phyloP scores from a whole-genome alignment of 2,329 filamentous ascomycete species.

The Stemphylium vesicarium region DNA sequence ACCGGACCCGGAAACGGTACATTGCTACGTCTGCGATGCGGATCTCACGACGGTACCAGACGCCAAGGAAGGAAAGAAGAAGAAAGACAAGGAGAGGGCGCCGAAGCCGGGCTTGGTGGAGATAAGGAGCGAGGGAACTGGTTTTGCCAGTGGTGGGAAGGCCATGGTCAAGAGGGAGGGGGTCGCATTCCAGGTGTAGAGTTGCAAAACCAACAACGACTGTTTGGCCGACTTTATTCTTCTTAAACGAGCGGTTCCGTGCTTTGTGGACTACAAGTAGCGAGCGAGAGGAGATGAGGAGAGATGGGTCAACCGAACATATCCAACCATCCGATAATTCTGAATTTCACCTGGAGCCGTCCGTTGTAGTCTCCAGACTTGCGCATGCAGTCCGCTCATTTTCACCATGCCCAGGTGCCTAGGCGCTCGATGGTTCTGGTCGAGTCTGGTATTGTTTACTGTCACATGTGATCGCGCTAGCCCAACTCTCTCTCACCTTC shows the following conservation, averaged over 20 bases:
- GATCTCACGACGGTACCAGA: constrained; percentile 63
- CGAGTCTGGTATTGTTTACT: neutral
- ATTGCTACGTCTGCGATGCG: constrained; percentile 87
- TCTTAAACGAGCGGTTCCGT: no score
- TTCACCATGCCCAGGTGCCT: no score
- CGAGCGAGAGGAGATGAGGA: neutral
- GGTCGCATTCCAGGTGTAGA: constrained; percentile 72
- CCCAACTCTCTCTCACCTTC: no score
- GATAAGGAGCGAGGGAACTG: constrained; percentile 85
- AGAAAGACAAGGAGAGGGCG: constrained; percentile 61
- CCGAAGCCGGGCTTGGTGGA: constrained; percentile 76
- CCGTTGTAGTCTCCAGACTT: no score
- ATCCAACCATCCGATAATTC: no score
- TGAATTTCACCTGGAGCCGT: no score
- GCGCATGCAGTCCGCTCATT: no score
- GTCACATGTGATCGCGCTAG: neutral
- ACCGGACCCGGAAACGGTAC: constrained; percentile 60
- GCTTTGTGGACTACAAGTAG: neutral
- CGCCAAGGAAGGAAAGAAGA: constrained; percentile 46
- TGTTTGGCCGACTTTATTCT: no score
- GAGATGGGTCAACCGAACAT: no score
- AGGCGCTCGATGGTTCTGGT: neutral
- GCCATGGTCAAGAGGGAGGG: constrained; percentile 81
- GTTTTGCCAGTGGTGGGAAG: constrained; percentile 85
- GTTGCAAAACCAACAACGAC: neutral